A percentile compares a stretch with the other conserved stretches of the same genome.
Conservation (phyloP, 352 stramenopile genomes). For the Phytophthora citrophthora region DNA sequence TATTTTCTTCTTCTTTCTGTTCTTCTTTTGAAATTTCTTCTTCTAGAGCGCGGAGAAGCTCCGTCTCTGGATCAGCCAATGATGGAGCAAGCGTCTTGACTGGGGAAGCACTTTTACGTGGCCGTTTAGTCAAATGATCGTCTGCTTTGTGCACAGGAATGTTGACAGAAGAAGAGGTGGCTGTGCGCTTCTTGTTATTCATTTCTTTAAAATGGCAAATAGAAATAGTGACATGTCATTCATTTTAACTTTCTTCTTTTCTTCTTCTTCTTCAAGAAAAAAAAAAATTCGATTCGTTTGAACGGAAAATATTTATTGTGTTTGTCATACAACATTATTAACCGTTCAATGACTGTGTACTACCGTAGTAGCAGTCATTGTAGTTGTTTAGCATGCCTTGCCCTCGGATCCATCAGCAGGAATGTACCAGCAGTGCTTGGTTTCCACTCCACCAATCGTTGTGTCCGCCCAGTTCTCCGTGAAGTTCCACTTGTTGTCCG, state of each 20-base stretch:
- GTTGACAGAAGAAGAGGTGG: neutral
- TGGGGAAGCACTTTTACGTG: neutral
- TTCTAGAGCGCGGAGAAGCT: constrained; percentile 44
- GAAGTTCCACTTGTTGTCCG: constrained; percentile 1
- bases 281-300: too few species aligned
- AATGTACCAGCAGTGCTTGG: constrained; percentile 8
- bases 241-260: too few species aligned
- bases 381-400: neutral
- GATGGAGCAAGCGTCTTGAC: neutral
- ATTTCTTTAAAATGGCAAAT: neutral
- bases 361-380: too few species aligned
- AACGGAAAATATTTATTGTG: too few species aligned
- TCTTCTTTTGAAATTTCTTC: constrained; percentile 41
- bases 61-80: constrained; percentile 26
- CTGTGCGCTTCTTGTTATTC: constrained; percentile 7
- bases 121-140: neutral
- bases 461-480: neutral
- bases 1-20: constrained; percentile 13
- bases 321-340: too few species aligned
- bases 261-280: too few species aligned
- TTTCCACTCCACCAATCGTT: constrained; percentile 1
- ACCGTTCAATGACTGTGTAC: too few species aligned
- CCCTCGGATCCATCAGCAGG: constrained; percentile 1
- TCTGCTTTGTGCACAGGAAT: neutral
- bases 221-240: constrained; percentile 2